phyloP scores from a whole-genome alignment of 768 basidiomycete genomes.

The Auriculariales sp. region DNA sequence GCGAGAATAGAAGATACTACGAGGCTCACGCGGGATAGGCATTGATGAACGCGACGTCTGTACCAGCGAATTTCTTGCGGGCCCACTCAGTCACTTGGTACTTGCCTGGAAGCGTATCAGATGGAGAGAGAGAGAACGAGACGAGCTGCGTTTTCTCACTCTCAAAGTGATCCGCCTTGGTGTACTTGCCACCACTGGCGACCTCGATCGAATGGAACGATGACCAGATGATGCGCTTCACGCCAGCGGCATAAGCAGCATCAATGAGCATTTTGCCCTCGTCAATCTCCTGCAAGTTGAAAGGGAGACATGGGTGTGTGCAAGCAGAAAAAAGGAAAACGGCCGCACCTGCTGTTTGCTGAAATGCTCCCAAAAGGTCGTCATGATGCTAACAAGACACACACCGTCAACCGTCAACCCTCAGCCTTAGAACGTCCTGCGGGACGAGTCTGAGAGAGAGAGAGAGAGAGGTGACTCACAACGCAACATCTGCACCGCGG shows the following conservation, averaged over 20 bases:
- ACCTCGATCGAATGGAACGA: neutral
- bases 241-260: neutral
- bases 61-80: constrained; percentile 8
- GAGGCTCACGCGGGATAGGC: constrained; percentile 7
- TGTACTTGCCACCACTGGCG: neutral
- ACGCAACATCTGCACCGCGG: neutral
- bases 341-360: neutral
- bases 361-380: neutral
- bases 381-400: neutral
- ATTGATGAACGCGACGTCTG: constrained; percentile 10
- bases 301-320: neutral
- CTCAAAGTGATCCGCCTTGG: neutral
- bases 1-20: neutral
- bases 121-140: too few relatives aligned
- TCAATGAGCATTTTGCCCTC: neutral
- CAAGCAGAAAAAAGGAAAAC: neutral
- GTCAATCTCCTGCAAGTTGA: neutral
- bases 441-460: neutral
- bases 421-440: too few relatives aligned
- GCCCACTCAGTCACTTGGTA: neutral
- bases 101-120: too few relatives aligned
- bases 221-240: neutral
- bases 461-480: neutral
- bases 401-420: neutral
- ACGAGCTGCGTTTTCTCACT: too few relatives aligned